Evolutionary conservation across 768 basidiomycete genomes (phyloP), one percentile per base, ranked within the genome.

Genomic region (Kockovaella imperatae): DNA sequence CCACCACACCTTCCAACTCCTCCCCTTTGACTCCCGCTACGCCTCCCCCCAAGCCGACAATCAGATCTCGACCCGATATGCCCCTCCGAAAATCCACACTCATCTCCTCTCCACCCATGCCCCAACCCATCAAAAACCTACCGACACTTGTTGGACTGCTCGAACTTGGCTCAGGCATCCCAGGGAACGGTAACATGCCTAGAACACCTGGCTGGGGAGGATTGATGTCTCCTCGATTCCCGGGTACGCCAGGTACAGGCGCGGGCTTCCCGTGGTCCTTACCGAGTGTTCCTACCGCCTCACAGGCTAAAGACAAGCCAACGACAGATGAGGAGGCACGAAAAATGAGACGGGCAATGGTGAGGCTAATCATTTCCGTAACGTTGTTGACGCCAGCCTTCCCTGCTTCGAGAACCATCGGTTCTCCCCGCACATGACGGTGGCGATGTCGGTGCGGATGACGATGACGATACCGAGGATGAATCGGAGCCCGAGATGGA

Each of bases 51-150:
- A 42, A 21, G 48, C 52, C 41, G 5, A 53, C 36, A 11, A 50
- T 48, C 13, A 50, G 48, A 26, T 53, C 56, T 32, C 56, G 60
- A 13, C 65, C 65, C 17, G 52, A 50, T 10, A 62, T 60, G 31
- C 57, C 61, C 5, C 45, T 51, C 4, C 48, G 64, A 0, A 49
- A 61, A 32, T 56, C 62, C 13, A 67, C 60, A 17, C 53, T 68
- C 29, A 59, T 70, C 17, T 56, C 57, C 13, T 62, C 60, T 11
- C 66, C 69, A 11, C 69, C 69, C 1, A 60, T 66, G 56, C 69
- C 69, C 14, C 63, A 54, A 23, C 69, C 67, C 1, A 71, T 71
- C 45, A 66, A 68, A 48, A 71, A 71, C 36, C 50, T 71, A n/a
- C 69, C 69, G 2, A 69, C 69, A 0, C 30, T 71, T n/a, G 42